Base-by-base conservation (phyloP, 306 rosid species). In the Acacia acuminata region DNA sequence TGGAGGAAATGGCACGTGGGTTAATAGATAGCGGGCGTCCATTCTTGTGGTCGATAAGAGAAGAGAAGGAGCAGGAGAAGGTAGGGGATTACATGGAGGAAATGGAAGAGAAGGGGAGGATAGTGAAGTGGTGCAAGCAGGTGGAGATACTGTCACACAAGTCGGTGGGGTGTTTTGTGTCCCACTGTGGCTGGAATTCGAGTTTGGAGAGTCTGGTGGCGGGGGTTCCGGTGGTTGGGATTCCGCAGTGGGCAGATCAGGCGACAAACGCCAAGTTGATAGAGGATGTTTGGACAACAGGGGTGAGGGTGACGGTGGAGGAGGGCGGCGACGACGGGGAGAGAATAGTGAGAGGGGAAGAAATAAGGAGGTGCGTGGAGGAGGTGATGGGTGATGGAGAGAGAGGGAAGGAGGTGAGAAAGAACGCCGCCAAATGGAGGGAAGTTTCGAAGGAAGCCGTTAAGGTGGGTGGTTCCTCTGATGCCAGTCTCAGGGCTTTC, bases 11-110 rank as follows among this genome's bases (percentile, higher is more conserved):
- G 0, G 90, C 88, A 0, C 75, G 84, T 47, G 95, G 81, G 2
- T 84, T 94, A 64, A 48, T 94, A 8, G 92, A 85, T 44, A 83
- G 43, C 14, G 84, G 87, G 0, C 75, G 12, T 42, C 83, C 89
- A 5, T 87, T 92, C 68, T 25, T 94, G 83, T 94, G 98, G 97
- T 90, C 87, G 0, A 82, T 90, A 14, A 85, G 86, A 77, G 75
- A 53, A 0, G 67, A 30, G 2, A 43, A 38, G 13, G 60, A 76
- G n/a, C 45, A 38, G 20, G 83, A 10, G 73, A 44, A 3, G 7
- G 12, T 14, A 19, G 72, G 71, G 17, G 51, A 20, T 6, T 72
- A 43, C 6, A 61, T 20, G 24, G 81, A 67, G 79, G 80, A 83
- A n/a, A 16, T 30, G 50, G 76, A 56, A 75, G 63, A 32, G 43